A percentile compares a stretch with the other conserved stretches of the same genome.
phyloP scores from a whole-genome alignment of 768 basidiomycete species.

The Leccinellum rugosiceps region DNA sequence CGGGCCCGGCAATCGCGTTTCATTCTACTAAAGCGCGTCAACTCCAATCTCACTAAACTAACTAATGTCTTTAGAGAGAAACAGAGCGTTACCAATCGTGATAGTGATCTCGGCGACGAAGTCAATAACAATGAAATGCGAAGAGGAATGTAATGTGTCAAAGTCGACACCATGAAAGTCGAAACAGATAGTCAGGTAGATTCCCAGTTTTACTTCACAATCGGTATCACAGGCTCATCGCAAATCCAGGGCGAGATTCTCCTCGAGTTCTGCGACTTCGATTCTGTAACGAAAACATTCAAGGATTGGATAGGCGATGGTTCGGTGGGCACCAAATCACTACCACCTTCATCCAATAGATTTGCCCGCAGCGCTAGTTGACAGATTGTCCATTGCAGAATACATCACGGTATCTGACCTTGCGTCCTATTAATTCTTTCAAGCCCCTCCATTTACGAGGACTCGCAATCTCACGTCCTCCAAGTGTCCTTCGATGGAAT shows the following conservation, averaged over 20 bases:
- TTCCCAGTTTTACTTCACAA: not conserved
- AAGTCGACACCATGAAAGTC: conserved; percentile 83
- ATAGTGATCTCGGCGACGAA: conserved; percentile 92
- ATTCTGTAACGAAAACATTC: conserved; percentile 75
- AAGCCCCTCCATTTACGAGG: too few relatives aligned
- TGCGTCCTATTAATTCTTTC: conserved; percentile 28
- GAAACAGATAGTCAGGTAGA: conserved; percentile 90
- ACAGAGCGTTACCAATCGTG: conserved; percentile 95
- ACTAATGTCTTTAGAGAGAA: conserved; percentile 55
- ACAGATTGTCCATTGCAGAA: conserved; percentile 28
- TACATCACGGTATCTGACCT: conserved; percentile 20
- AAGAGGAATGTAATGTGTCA: conserved; percentile 87
- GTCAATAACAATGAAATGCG: conserved; percentile 93
- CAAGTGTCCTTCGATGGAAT: too few relatives aligned
- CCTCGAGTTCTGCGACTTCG: conserved; percentile 80
- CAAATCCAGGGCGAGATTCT: conserved; percentile 87
- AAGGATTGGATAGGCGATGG: conserved; percentile 94
- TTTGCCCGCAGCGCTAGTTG: conserved; percentile 15
- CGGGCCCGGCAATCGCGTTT: conserved; percentile 84
- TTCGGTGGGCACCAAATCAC: conserved; percentile 91
- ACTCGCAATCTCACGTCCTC: too few relatives aligned
- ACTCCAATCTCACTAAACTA: not conserved
- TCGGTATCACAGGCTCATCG: conserved; percentile 8
- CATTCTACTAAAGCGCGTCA: conserved; percentile 61
- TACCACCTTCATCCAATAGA: conserved; percentile 80